Evolutionary conservation across 2,329 filamentous ascomycete species (phyloP).

Genomic region (Aureobasidium namibiae): DNA sequence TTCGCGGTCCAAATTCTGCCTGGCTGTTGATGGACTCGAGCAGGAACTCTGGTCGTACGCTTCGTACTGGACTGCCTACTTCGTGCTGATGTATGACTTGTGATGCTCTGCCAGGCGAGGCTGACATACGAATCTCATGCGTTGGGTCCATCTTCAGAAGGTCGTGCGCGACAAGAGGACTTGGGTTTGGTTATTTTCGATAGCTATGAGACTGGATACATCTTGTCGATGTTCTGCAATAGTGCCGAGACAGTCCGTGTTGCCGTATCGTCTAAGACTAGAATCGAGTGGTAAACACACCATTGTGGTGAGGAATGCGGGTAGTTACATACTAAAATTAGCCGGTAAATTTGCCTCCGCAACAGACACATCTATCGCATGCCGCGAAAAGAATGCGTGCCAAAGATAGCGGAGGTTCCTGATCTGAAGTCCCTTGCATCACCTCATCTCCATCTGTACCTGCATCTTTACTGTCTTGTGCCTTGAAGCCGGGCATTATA

Average conservation of each 20-base stretch:
- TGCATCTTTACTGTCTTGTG: background rate
- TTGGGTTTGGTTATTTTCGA: background rate
- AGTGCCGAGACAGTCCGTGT: background rate
- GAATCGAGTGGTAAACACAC: conserved; percentile 3
- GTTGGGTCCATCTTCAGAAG: background rate
- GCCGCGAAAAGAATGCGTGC: conserved; percentile 27
- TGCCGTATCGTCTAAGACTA: background rate
- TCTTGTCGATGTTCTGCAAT: background rate
- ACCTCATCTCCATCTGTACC: background rate
- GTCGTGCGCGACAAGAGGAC: background rate
- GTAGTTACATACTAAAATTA: conserved; percentile 15
- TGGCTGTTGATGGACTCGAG: conserved; percentile 25
- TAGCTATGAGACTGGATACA: background rate
- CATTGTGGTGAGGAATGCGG: conserved; percentile 8
- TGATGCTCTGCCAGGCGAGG: conserved; percentile 27
- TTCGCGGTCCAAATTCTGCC: conserved; percentile 23
- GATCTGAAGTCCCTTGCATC: conserved; percentile 14
- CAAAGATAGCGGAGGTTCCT: conserved; percentile 20
- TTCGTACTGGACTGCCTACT: conserved; percentile 26
- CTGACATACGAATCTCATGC: conserved; percentile 21
- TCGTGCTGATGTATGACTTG: conserved; percentile 23
- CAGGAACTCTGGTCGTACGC: conserved; percentile 26
- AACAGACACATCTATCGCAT: conserved; percentile 30
- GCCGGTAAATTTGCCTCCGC: conserved; percentile 29
- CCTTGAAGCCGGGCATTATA: conserved; percentile 9